Conservation (phyloP, 805 yeast species). For the Kodamaea kakaduensis region DNA sequence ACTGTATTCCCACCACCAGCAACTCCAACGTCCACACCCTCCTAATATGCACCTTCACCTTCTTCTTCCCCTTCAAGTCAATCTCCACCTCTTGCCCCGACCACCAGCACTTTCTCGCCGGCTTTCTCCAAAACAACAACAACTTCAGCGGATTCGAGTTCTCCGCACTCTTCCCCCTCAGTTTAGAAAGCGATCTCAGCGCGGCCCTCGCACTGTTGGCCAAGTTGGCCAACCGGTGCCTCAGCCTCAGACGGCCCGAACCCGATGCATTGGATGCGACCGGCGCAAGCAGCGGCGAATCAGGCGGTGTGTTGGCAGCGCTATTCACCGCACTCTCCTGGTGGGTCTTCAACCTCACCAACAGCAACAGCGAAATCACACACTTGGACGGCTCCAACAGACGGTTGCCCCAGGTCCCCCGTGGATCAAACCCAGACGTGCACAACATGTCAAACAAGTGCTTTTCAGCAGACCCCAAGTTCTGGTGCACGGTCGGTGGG, state of each 20-base stretch:
- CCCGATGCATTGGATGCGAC: slow-evolving; percentile 39
- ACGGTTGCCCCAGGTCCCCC: slow-evolving; percentile 82
- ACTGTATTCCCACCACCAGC: slow-evolving; percentile 81
- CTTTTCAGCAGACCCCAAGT: slow-evolving; percentile 85
- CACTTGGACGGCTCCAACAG: slow-evolving; percentile 85
- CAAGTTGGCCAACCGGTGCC: slow-evolving; percentile 56
- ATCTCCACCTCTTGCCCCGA: slow-evolving; percentile 55
- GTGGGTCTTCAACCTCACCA: slow-evolving; percentile 51
- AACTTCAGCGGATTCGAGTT: slow-evolving; percentile 55
- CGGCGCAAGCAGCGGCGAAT: slow-evolving; percentile 36
- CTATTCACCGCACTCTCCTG: slow-evolving; percentile 11
- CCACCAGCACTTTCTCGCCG: slow-evolving; percentile 99
- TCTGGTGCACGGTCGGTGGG: slow-evolving; percentile 38
- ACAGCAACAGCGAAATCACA: slow-evolving; percentile 77
- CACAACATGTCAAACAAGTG: slow-evolving; percentile 94
- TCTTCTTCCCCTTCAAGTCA: slow-evolving; percentile 20
- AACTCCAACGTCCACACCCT: slow-evolving; percentile 97
- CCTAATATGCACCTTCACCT: slow-evolving; percentile 74
- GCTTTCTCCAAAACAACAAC: slow-evolving; percentile 91
- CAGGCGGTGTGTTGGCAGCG: slow-evolving; percentile 35
- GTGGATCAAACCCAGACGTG: slow-evolving; percentile 70
- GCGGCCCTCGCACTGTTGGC: slow-evolving; percentile 56
- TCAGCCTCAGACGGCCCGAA: slow-evolving; percentile 34
- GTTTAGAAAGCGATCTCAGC: slow-evolving; percentile 54
- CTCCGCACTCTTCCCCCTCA: slow-evolving; percentile 31